Evolutionary conservation across 805 yeast genomes (phyloP).

Genomic region (Ogataea parapolymorpha): DNA sequence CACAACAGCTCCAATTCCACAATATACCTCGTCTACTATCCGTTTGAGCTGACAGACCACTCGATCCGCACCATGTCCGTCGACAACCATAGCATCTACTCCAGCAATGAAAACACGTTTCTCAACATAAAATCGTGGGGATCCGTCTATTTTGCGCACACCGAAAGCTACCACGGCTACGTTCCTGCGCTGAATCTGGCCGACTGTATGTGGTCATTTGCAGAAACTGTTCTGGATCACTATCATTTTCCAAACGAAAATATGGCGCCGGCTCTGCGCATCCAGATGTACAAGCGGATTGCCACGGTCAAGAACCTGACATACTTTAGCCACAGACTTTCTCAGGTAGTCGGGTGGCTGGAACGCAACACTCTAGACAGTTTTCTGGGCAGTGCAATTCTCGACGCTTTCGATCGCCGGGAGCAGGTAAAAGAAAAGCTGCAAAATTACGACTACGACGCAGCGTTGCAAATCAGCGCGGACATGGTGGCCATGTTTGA

Average conservation of each 20-base stretch:
- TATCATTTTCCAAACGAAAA: constrained; percentile 21
- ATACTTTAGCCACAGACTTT: constrained; percentile 18
- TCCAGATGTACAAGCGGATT: constrained; percentile 22
- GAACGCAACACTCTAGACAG: constrained; percentile 4
- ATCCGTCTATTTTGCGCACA: constrained; percentile 27
- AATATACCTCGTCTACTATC: constrained; percentile 23
- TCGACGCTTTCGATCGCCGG: constrained; percentile 19
- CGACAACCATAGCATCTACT: constrained; percentile 16
- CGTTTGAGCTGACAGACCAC: constrained; percentile 24
- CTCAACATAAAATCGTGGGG: constrained; percentile 26
- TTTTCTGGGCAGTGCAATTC: constrained; percentile 8
- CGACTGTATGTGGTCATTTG: constrained; percentile 28
- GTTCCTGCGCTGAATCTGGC: constrained; percentile 1
- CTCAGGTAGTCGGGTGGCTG: constrained; percentile 9
- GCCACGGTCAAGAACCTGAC: constrained; percentile 23
- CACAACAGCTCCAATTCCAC: neutral
- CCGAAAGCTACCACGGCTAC: neutral
- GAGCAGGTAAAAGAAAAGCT: constrained; percentile 7
- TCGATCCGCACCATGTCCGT: constrained; percentile 13
- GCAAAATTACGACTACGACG: constrained; percentile 10
- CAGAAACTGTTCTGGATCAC: constrained; percentile 19
- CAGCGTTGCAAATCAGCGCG: constrained; percentile 8
- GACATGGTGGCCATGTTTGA: constrained; percentile 5
- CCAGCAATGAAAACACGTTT: constrained; percentile 20
- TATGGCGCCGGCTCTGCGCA: constrained; percentile 24